Percentiles rank a stretch among this genome's conserved stretches.
Evolutionary conservation across 2,329 filamentous ascomycete genomes (phyloP).

Genomic region (Trichoderma arundinaceum): DNA sequence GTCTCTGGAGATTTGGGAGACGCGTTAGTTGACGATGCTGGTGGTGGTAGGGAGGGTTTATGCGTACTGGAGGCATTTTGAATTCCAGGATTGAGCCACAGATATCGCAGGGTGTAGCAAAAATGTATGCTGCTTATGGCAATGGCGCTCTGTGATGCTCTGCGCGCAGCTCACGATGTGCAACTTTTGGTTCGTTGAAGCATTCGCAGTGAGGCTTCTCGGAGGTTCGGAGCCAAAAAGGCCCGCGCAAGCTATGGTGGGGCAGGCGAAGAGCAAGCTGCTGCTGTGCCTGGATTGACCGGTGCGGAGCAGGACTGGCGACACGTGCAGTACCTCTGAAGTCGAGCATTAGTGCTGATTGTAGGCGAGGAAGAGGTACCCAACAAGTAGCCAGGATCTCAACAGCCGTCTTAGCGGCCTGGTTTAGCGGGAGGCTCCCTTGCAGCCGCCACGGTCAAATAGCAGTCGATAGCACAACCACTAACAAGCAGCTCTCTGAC

Average conservation of each 20-base stretch:
- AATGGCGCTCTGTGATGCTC: not conserved
- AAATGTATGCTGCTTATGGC: not conserved
- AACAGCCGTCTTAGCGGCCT: too few relatives aligned
- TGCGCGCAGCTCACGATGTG: not conserved
- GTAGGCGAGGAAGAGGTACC: too few relatives aligned
- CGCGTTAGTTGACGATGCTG: conserved; percentile 46
- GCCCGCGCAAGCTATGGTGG: conserved; percentile 19
- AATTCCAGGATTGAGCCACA: too few relatives aligned
- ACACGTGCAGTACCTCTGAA: too few relatives aligned
- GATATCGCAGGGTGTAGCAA: not conserved
- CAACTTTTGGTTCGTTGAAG: not conserved
- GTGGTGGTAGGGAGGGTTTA: conserved; percentile 33
- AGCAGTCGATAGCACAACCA: too few relatives aligned
- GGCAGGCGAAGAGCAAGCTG: too few relatives aligned
- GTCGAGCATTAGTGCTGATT: too few relatives aligned
- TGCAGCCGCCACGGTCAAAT: too few relatives aligned
- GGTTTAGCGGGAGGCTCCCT: too few relatives aligned
- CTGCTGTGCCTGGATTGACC: too few relatives aligned
- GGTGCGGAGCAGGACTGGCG: not conserved
- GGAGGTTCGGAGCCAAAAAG: conserved; percentile 11
- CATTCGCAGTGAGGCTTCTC: not conserved
- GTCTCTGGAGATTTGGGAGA: conserved; percentile 49
- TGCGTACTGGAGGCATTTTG: conserved; percentile 62
- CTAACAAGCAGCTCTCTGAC: not conserved
- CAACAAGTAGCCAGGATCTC: too few relatives aligned